Base-by-base conservation (phyloP, 306 rosid genomes). In the Geum urbanum region DNA sequence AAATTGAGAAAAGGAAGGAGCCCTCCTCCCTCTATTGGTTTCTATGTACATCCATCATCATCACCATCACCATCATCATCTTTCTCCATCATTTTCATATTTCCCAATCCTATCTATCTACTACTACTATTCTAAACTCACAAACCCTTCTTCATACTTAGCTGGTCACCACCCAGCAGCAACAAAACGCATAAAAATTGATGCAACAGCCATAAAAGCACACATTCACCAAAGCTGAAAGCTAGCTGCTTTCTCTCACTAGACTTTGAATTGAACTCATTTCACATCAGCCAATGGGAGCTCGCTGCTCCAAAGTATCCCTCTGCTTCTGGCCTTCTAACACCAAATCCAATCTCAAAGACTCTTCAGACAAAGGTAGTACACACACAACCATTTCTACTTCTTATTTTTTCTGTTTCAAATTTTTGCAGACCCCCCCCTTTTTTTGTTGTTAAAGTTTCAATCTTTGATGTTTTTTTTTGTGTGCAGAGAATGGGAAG, bases 301-400 rank as follows among this genome's bases (percentile, higher is more conserved):
- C 73, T 87, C 89, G 96, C 74, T 95, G 97, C 89, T 95, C 99
- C 75, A 95, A 82, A 72, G 73, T 84, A 53, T 78, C 95, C 57
- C 82, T 86, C 16, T 95, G 97, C 67, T 95, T 92, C 82, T 91
- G 97, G 87, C 84, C 96, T n/a, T 91, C 92, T 18, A 75, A 82
- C 66, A 72, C 82, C 89, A 86, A 91, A 74, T 84, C 99, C 67
- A 86, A 84, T 78, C 87, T 81, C 77, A 78, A 82, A 24, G 86
- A 84, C 70, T 72, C 79, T 54, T 86, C 95, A 20, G 87, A 82
- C 69, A 76, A 74, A 71, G 92, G 96, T 49, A 27, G 32, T 27
- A 27, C 32, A 27, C 32, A 27, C 32, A 27, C 32, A 27, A 27
- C 32, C 2, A 27, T 2, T 32, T 32, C 37, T 24, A 32, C 37